Evolutionary conservation across 2,329 filamentous ascomycete genomes (phyloP), one percentile per base, ranked within the genome.

Genomic region (Trichoderma sp.): DNA sequence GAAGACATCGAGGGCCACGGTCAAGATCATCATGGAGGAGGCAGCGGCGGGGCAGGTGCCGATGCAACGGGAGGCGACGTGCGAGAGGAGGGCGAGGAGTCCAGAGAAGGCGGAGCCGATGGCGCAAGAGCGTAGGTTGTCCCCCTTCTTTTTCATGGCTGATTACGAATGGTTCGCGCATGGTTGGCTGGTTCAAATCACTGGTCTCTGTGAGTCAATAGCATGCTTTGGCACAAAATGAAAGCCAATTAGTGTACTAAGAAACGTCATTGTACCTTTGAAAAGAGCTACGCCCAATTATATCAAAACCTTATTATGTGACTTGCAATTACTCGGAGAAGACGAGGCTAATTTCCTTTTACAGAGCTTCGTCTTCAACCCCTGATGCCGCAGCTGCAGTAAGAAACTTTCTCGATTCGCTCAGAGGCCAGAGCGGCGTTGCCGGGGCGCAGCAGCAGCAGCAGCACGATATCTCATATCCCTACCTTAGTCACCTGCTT

Each of bases 111-210:
- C 71, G 96, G 96, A 79, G 93, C 93, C 75, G 96, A 98, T 82
- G 96, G 96, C 77, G 96, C 93, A 83, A 90, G 96, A 97, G 96
- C 95, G 96, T 99, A 98, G 95, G 96, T 99, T 70, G 77, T 73
- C 74, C 75, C 77, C 74, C 74, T n/a, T 19, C 47, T 59, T 59
- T 77, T 76, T 73, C 75, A 70, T 75, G 73, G 75, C 72, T 73
- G 56, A 73, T 73, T 61, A 68, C 53, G 71, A 72, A 69, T 73
- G 33, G 73, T 72, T 35, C 55, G 55, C n/a, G 70, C 71, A 73
- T 65, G 72, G 71, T 69, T 71, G 74, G 72, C 70, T 70, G 71
- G 71, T 71, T 69, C 72, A 67, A 55, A 65, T 68, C 61, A 69
- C 66, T 47, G 63, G 58, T 65, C 68, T 53, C 31, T 55, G 47